Percentiles rank a stretch among this genome's conserved stretches.
phyloP scores from a whole-genome alignment of 176 grass and related monocot species.

The Phoenix dactylifera region DNA sequence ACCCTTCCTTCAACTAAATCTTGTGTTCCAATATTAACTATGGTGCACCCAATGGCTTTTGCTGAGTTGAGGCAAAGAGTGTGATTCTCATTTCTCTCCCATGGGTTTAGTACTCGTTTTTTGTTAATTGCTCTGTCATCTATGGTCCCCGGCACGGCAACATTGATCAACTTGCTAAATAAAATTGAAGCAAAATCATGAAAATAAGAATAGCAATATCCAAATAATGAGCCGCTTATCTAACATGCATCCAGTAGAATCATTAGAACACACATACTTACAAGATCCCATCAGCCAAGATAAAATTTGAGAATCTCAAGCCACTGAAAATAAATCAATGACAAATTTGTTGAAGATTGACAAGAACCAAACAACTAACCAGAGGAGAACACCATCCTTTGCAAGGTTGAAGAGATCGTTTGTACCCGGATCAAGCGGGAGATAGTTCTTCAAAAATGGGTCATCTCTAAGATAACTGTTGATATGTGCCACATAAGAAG shows the following conservation, averaged over 20 bases:
- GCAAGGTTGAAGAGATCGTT: slow-evolving; percentile 79
- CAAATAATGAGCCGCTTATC: too few species aligned
- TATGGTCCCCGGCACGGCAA: slow-evolving; percentile 92
- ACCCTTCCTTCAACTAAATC: slow-evolving; percentile 97
- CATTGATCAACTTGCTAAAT: slow-evolving; percentile 93
- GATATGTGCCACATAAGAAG: slow-evolving; percentile 90
- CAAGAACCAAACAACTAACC: slow-evolving; percentile 32
- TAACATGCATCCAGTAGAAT: too few species aligned
- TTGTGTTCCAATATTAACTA: slow-evolving; percentile 98
- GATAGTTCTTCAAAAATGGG: slow-evolving; percentile 79
- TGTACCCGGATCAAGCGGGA: slow-evolving; percentile 63
- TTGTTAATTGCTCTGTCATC: slow-evolving; percentile 99
- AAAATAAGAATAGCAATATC: too few species aligned
- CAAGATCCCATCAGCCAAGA: too few species aligned
- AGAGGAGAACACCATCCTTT: slow-evolving; percentile 89
- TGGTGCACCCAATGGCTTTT: slow-evolving; percentile 97
- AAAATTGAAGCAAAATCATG: slow-evolving; percentile 15
- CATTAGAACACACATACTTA: too few species aligned
- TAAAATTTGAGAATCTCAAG: too few species aligned
- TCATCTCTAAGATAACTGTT: slow-evolving; percentile 84
- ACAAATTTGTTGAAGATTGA: too few species aligned
- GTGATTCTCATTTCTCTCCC: slow-evolving; percentile 99
- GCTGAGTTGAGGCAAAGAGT: slow-evolving; percentile 99
- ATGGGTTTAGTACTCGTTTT: slow-evolving; percentile 94
- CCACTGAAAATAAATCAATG: too few species aligned